phyloP scores from a whole-genome alignment of 305 asterid species.

The Lippia alba region DNA sequence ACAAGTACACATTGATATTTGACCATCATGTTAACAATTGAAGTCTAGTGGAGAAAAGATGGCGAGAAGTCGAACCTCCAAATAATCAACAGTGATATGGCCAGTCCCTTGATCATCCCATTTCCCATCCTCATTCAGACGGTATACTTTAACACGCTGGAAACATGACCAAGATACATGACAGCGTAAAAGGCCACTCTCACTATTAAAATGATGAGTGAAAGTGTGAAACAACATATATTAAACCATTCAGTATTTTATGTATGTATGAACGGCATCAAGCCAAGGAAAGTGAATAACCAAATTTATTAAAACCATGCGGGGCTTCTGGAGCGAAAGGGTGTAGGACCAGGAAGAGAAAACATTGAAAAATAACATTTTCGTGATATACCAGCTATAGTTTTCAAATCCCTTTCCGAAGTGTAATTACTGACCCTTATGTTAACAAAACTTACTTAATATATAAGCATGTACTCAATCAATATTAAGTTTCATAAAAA shows the following conservation, averaged over 20 bases:
- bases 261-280: constrained; percentile 14
- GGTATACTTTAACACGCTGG: constrained; percentile 97
- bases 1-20: constrained; percentile 21
- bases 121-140: constrained; percentile 89
- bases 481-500: background rate
- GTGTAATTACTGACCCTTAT: background rate
- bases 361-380: background rate
- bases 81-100: constrained; percentile 87
- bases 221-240: constrained; percentile 4
- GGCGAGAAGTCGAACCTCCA: constrained; percentile 65
- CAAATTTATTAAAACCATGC: background rate
- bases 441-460: background rate
- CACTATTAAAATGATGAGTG: constrained; percentile 2
- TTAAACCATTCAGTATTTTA: constrained; percentile 21
- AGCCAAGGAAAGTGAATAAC: background rate
- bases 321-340: background rate
- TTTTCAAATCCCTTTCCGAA: background rate
- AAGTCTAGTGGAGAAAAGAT: constrained; percentile 9
- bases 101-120: constrained; percentile 99
- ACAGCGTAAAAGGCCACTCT: constrained; percentile 18
- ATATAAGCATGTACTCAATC: background rate
- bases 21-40: constrained; percentile 16
- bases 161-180: constrained; percentile 21
- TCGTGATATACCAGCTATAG: constrained; percentile 3
- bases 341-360: background rate